Evolutionary conservation across 2,329 filamentous ascomycete species (phyloP), one percentile per base, ranked within the genome.

Genomic region (Aspergillaceae sp.): DNA sequence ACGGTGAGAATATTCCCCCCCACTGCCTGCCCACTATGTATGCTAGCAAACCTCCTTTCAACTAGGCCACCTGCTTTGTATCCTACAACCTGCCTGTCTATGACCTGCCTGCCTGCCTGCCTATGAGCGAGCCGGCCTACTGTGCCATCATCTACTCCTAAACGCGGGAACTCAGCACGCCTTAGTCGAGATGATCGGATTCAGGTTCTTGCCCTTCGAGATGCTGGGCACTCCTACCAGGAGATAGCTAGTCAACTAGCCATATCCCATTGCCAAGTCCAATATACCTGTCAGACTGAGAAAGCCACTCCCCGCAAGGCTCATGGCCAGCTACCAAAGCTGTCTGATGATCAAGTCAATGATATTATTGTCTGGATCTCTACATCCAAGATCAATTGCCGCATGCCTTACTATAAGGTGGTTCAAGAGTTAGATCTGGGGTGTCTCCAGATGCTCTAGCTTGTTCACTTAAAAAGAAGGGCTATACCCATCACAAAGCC

Each of bases 131-230:
- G 11, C n/a, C 5, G 9, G 29, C 8, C 29, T 8, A 32, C 5
- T 37, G n/a, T 37, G 5, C 5, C 9, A 5, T 10, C 35, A 10
- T 19, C 35, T 37, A 37, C 35, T 5, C 5, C 35, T n/a, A 10
- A 19, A 10, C 35, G 9, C 35, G 35, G 43, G n/a, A 43, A 49
- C 27, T 49, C 48, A 41, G 33, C 29, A 40, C 45, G 47, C 28
- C 45, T 53, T 33, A n/a, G 36, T 10, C 41, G 45, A 7, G 10
- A 75, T 71, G 26, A 76, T 73, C 44, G 74, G 54, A 45, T 54
- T 28, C 45, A 42, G 11, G 38, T 55, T 7, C 29, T 54, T 19
- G 36, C 49, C 2, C 49, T 56, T 6, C 45, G 47, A 47, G 51
- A 54, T 30, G 45, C 42, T 38, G 49, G 51, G 2, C 36, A 43